Percentiles rank a stretch among this genome's conserved stretches.
Evolutionary conservation across 1,284 basidiomycete genomes (phyloP).

Genomic region (Heterobasidion annosum): DNA sequence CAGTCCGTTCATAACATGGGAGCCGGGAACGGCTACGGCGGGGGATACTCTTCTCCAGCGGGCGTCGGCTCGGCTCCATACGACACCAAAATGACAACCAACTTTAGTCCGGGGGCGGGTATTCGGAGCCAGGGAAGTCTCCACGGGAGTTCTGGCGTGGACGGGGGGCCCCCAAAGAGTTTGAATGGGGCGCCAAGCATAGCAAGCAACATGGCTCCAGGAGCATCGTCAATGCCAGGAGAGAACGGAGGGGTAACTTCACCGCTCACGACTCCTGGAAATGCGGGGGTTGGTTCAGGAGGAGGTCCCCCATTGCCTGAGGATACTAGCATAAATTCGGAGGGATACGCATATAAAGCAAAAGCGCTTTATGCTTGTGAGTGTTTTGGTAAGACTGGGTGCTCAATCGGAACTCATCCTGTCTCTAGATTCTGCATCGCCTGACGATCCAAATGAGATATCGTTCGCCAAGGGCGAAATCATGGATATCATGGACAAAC

Average conservation of each 20-base stretch:
- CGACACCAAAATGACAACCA: constrained; percentile 48
- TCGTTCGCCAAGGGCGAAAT: constrained; percentile 92
- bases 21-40: constrained; percentile 52
- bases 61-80: constrained; percentile 56
- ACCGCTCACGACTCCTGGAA: constrained; percentile 51
- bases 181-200: constrained; percentile 24
- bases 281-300: constrained; percentile 47
- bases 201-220: not conserved
- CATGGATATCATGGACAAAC: constrained; percentile 90
- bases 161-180: constrained; percentile 26
- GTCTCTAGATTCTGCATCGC: constrained; percentile 71
- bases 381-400: constrained; percentile 19
- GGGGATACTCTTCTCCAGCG: constrained; percentile 28
- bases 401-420: not conserved
- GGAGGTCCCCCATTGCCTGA: constrained; percentile 22
- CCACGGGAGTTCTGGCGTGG: constrained; percentile 27
- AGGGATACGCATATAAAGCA: constrained; percentile 57
- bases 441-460: constrained; percentile 95
- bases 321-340: constrained; percentile 11
- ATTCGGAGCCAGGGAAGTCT: constrained; percentile 61
- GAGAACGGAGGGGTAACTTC: constrained; percentile 39
- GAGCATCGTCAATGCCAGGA: not conserved
- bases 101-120: constrained; percentile 31
- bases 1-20: constrained; percentile 58
- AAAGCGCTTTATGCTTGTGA: constrained; percentile 85